Base-by-base conservation (phyloP, 495 filamentous ascomycete genomes). In the Articulospora tetracladia region DNA sequence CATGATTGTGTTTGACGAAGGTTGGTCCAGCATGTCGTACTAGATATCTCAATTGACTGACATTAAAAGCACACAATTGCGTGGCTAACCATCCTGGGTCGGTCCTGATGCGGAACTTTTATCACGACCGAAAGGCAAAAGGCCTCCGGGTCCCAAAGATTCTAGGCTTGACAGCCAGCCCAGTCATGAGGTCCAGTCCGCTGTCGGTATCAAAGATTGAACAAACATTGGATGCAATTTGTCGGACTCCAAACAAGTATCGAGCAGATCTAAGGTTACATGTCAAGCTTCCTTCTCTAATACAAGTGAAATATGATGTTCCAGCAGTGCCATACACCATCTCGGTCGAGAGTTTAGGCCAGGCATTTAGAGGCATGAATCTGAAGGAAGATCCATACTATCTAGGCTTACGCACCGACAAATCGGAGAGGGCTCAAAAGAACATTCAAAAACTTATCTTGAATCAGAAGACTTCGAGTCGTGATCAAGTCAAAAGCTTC, bases 1-100 rank as follows among this genome's bases (percentile, higher is more conserved):
- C 28, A 73, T 98, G 1, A 72, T 98, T 22, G 78, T 97, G 0
- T 93, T 97, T 60, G 93, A 98, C 67, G 93, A 98, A 84, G 91
- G 92, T 92, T 67, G 50, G 74, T 65, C 27, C 15, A 22, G 26
- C 34, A 28, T 57, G 24, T 28, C 23, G 0, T 20, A n/a, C 20
- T 52, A 3, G 17, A 44, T 19, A 3, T 19, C 3, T n/a, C 3
- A 17, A 44, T 32, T 12, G 63, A 15, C 47, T 59, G 34, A 62
- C 55, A 44, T 60, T 27, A 51, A 1, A 57, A 91, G 90, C 88
- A 12, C 90, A 94, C 68, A 81, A 91, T 68, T 90, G 87, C 66
- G 74, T 77, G 11, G 68, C 69, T 19, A 80, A 79, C 36, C 82
- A 91, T 68, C 77, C 93, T 0, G 85, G 86, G 11, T 87, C 88